A percentile compares a stretch with the other conserved stretches of the same genome.
phyloP scores from a whole-genome alignment of 441 rosid species.

The Brassica balearica region DNA sequence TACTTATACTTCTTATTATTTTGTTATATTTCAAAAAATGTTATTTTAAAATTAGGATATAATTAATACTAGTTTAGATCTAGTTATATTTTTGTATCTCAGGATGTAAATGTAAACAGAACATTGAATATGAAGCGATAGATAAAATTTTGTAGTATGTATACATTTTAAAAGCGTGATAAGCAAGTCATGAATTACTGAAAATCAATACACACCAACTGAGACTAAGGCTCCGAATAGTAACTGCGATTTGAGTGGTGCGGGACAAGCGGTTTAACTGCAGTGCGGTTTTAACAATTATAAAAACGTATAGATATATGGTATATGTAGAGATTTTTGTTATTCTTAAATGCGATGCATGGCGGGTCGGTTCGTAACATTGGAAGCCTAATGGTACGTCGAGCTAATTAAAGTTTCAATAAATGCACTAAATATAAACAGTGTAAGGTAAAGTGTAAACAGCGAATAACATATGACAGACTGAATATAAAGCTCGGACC shows the following conservation, averaged over 20 bases:
- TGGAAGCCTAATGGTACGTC: neutral
- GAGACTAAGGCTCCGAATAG: neutral
- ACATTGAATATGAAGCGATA: neutral
- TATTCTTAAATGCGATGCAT: too few species aligned
- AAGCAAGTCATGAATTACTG: conserved; percentile 10
- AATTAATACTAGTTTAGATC: neutral
- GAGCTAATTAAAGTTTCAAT: conserved; percentile 11
- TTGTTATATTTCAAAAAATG: neutral
- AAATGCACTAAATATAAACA: conserved; percentile 25
- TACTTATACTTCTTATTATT: neutral
- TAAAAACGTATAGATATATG: too few species aligned
- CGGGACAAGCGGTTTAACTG: too few species aligned
- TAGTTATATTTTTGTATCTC: neutral
- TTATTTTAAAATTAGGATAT: neutral
- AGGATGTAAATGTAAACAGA: neutral
- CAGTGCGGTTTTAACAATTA: too few species aligned
- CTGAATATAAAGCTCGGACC: conserved; percentile 49
- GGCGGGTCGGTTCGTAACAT: too few species aligned
- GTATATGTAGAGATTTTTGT: too few species aligned
- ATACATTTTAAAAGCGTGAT: conserved; percentile 7
- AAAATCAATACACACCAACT: neutral
- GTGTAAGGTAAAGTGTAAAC: conserved; percentile 42
- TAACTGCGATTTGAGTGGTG: too few species aligned
- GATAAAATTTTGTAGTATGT: neutral
- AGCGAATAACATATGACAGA: conserved; percentile 46